A percentile compares a stretch with the other conserved stretches of the same genome.
phyloP scores from a whole-genome alignment of 257 asterid genomes.

The Solanum microdontum region DNA sequence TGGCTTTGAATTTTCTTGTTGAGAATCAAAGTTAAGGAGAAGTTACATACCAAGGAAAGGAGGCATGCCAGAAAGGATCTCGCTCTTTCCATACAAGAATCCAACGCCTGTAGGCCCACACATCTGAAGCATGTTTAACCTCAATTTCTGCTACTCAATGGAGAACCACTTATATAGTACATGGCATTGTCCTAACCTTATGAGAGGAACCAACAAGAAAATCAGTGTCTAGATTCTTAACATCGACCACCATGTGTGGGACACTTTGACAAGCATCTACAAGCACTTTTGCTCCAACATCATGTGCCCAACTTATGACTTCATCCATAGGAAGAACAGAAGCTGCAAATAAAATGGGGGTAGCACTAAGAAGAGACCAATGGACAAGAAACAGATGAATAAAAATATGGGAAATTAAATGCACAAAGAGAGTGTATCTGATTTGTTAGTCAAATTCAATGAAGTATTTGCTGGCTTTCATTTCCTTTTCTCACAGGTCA shows the following conservation, averaged over 20 bases:
- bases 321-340: slow-evolving; percentile 77
- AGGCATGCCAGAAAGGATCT: slow-evolving; percentile 75
- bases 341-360: slow-evolving; percentile 37
- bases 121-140: slow-evolving; percentile 90
- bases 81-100: slow-evolving; percentile 78
- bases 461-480: not conserved
- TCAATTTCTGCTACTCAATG: slow-evolving; percentile 30
- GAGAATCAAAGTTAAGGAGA: not conserved
- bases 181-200: slow-evolving; percentile 52
- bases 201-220: slow-evolving; percentile 97
- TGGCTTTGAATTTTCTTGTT: not conserved
- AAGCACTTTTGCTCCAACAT: slow-evolving; percentile 85
- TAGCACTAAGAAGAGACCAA: not conserved
- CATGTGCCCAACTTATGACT: slow-evolving; percentile 81
- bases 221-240: slow-evolving; percentile 64
- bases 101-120: slow-evolving; percentile 99
- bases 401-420: not conserved
- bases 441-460: not conserved
- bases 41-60: slow-evolving; percentile 74
- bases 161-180: slow-evolving; percentile 13
- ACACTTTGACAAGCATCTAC: slow-evolving; percentile 99
- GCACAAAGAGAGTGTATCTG: not conserved
- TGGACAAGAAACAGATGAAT: not conserved
- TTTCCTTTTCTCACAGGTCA: not conserved
- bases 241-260: slow-evolving; percentile 93